Percentiles rank a stretch among this genome's conserved stretches.
Conservation (phyloP, 1,139 yeast genomes). For the Debaryomyces coudertii region DNA sequence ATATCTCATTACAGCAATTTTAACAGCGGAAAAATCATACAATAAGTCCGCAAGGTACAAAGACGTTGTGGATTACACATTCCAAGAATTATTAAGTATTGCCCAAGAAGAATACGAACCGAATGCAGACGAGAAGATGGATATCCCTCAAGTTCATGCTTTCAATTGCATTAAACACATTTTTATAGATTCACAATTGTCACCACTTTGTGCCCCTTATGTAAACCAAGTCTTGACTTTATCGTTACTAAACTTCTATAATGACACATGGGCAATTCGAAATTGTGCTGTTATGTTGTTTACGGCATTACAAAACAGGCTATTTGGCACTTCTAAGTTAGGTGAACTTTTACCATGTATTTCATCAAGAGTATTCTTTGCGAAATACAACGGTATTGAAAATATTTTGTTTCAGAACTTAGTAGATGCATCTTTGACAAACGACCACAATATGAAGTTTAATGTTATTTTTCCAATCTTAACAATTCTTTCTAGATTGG, state of each 20-base stretch:
- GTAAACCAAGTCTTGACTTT: slow-evolving; percentile 62
- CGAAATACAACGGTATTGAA: slow-evolving; percentile 57
- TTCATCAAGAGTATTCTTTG: slow-evolving; percentile 70
- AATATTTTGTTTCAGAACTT: slow-evolving; percentile 51
- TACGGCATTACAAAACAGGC: slow-evolving; percentile 74
- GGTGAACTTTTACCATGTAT: slow-evolving; percentile 31
- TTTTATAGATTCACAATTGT: slow-evolving; percentile 67
- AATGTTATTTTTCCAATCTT: slow-evolving; percentile 69
- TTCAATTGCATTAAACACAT: slow-evolving; percentile 79
- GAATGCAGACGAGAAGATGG: slow-evolving; percentile 57
- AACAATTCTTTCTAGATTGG: slow-evolving; percentile 69
- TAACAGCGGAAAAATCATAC: slow-evolving; percentile 53
- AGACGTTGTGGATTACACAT: slow-evolving; percentile 49
- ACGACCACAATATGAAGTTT: slow-evolving; percentile 12
- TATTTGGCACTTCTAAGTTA: slow-evolving; percentile 66
- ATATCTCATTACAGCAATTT: slow-evolving; percentile 68
- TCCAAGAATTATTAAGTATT: slow-evolving; percentile 52
- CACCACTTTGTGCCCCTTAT: slow-evolving; percentile 53
- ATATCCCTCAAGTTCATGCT: slow-evolving; percentile 92
- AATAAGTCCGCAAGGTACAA: slow-evolving; percentile 9
- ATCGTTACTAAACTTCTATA: slow-evolving; percentile 63
- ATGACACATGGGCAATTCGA: slow-evolving; percentile 79
- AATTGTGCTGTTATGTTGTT: slow-evolving; percentile 94
- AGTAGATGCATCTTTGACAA: slow-evolving; percentile 19
- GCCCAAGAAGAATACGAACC: slow-evolving; percentile 54